These are phyloP conservation scores for Suillus placidus DNA, from an alignment of 768 basidiomycete genomes.

Conservation along the genomic window DNA sequence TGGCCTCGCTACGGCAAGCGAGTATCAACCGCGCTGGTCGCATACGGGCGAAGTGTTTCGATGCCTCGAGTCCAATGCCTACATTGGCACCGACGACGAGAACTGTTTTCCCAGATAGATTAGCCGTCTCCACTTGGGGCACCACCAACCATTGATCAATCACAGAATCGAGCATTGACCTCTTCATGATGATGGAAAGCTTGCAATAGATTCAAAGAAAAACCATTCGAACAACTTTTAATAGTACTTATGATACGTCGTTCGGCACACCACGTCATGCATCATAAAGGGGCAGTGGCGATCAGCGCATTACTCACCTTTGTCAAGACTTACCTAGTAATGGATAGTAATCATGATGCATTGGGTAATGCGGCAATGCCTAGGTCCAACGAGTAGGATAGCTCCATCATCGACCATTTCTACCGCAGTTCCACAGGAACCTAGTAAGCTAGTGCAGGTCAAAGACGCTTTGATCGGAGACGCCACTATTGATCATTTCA, in stretches of 20 bases:
- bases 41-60: constrained; percentile 36
- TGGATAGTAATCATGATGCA: neutral
- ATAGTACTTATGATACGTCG: neutral
- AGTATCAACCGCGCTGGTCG: constrained; percentile 30
- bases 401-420: no score
- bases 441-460: no score
- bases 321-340: neutral
- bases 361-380: no score
- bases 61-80: constrained; percentile 36
- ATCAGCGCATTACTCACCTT: neutral
- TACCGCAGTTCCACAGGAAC: no score
- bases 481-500: no score
- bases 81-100: constrained; percentile 36
- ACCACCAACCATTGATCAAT: constrained; percentile 22
- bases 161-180: constrained; percentile 6
- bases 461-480: no score
- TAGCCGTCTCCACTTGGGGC: constrained; percentile 18
- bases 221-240: neutral
- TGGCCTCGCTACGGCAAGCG: constrained; percentile 30
- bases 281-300: neutral
- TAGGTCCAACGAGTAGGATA: no score
- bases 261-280: neutral
- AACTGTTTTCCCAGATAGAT: constrained; percentile 35
- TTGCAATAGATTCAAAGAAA: neutral
- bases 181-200: constrained; percentile 14